Evolutionary conservation across 768 basidiomycete species (phyloP).

Genomic region (Holtermanniella nyarrowii): DNA sequence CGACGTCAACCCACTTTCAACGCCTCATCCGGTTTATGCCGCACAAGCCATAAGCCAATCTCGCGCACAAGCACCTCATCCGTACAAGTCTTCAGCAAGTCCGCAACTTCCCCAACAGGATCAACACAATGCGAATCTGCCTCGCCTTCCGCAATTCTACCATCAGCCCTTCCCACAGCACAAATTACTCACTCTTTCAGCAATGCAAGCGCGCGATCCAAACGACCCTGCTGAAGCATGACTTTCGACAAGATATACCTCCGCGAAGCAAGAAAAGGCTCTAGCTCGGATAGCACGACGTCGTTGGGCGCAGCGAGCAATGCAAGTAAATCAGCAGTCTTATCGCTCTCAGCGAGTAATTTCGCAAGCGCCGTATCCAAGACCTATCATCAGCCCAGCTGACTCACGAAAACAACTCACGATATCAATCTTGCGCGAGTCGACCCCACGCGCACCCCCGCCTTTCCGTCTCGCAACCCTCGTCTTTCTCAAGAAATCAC

Average conservation of each 20-base stretch:
- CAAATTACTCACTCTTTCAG: constrained; percentile 54
- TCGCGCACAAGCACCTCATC: constrained; percentile 56
- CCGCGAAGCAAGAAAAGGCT: constrained; percentile 51
- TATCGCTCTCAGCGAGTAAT: constrained; percentile 55
- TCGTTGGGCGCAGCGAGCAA: constrained; percentile 52
- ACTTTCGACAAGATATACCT: constrained; percentile 56
- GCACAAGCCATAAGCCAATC: constrained; percentile 74
- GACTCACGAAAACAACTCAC: constrained; percentile 11
- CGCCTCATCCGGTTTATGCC: constrained; percentile 57
- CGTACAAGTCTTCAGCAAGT: constrained; percentile 50
- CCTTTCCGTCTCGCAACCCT: constrained; percentile 43
- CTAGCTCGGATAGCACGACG: constrained; percentile 55
- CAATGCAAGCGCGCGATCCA: constrained; percentile 54
- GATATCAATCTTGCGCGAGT: constrained; percentile 34
- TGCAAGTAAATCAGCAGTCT: constrained; percentile 53
- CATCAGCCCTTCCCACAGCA: neutral
- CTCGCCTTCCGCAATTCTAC: constrained; percentile 57
- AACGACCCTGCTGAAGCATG: constrained; percentile 51
- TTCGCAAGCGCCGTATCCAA: constrained; percentile 77
- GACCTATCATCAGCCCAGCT: constrained; percentile 43
- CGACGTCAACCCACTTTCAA: constrained; percentile 51
- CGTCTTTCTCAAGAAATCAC: constrained; percentile 56
- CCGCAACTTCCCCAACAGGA: constrained; percentile 54
- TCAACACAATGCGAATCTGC: constrained; percentile 57
- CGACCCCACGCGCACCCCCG: constrained; percentile 21